phyloP scores from a whole-genome alignment of 345 rosid genomes.

The rapeseed (Brassica napus) region DNA sequence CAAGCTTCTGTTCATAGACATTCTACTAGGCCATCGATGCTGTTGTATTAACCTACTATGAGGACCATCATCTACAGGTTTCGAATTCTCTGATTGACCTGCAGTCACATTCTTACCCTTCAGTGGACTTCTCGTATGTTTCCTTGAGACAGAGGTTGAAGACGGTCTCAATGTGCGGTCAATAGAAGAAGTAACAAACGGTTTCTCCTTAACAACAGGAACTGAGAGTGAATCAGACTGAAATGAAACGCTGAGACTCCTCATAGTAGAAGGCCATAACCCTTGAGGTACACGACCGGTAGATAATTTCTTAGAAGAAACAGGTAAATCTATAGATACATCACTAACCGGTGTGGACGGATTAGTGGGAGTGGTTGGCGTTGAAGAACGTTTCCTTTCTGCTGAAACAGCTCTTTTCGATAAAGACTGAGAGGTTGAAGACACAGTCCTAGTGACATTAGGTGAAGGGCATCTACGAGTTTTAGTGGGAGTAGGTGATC shows the following conservation, averaged over 20 bases:
- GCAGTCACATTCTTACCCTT: conserved; percentile 62
- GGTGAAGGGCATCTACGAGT: conserved; percentile 74
- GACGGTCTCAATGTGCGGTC: conserved; percentile 81
- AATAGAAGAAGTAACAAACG: conserved; percentile 45
- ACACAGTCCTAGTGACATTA: conserved; percentile 47
- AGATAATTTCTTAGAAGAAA: conserved; percentile 56
- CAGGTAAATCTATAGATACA: conserved; percentile 46
- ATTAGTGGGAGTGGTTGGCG: conserved; percentile 64
- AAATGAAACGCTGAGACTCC: conserved; percentile 92
- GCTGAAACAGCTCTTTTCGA: conserved; percentile 76
- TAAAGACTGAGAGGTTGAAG: conserved; percentile 43
- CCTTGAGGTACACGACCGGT: conserved; percentile 68
- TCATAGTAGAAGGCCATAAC: conserved; percentile 98
- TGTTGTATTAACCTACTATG: conserved; percentile 71
- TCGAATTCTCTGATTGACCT: conserved; percentile 82
- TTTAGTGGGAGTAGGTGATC: conserved; percentile 58
- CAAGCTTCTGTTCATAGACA: conserved; percentile 51
- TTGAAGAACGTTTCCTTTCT: conserved; percentile 77
- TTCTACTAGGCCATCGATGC: conserved; percentile 83
- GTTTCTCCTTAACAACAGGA: conserved; percentile 79
- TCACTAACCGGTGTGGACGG: conserved; percentile 78
- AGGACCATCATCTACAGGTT: conserved; percentile 56
- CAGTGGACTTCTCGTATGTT: conserved; percentile 71
- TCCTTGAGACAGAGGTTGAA: conserved; percentile 53
- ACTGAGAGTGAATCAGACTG: conserved; percentile 82